These are phyloP conservation scores for Saururus chinensis DNA, from an alignment of 164 flowering plant genomes.

Conservation along the genomic window DNA sequence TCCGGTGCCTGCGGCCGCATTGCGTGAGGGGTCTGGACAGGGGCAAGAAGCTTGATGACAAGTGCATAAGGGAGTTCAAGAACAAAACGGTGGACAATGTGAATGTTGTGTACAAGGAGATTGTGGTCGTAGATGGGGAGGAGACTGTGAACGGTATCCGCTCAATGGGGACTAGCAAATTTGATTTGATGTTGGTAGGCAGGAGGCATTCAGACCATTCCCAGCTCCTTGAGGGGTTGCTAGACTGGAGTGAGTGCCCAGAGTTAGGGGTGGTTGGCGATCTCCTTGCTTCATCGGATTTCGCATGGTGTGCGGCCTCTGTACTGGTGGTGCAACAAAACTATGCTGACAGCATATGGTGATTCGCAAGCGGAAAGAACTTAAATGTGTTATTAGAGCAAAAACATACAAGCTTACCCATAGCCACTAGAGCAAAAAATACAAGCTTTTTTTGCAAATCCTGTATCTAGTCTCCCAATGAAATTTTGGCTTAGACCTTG, in stretches of 20 bases:
- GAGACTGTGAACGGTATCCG: slow-evolving; percentile 9
- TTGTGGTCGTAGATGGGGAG: slow-evolving; percentile 13
- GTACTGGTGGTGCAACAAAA: slow-evolving; percentile 31
- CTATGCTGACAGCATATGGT: too few species aligned
- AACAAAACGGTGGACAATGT: slow-evolving; percentile 2
- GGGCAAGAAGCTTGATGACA: slow-evolving; percentile 16
- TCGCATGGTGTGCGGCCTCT: slow-evolving; percentile 8
- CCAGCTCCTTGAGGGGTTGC: slow-evolving; percentile 8
- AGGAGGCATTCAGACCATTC: slow-evolving; percentile 19
- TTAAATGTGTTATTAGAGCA: too few species aligned
- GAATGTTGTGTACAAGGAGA: slow-evolving; percentile 15
- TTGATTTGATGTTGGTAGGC: slow-evolving; percentile 26
- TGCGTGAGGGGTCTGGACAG: background rate
- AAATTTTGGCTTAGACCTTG: too few species aligned
- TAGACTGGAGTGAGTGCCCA: slow-evolving; percentile 16
- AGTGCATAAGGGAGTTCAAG: slow-evolving; percentile 12
- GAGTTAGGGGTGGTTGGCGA: slow-evolving; percentile 36
- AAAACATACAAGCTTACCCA: too few species aligned
- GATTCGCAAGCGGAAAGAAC: too few species aligned
- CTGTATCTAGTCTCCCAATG: too few species aligned
- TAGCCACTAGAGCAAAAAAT: too few species aligned
- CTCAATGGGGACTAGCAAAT: slow-evolving; percentile 8
- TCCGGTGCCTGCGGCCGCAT: slow-evolving; percentile 3
- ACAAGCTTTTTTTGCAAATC: too few species aligned
- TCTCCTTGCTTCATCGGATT: slow-evolving; percentile 21